phyloP scores from a whole-genome alignment of 2,329 filamentous ascomycete genomes.

The Cladosporium colombiae region DNA sequence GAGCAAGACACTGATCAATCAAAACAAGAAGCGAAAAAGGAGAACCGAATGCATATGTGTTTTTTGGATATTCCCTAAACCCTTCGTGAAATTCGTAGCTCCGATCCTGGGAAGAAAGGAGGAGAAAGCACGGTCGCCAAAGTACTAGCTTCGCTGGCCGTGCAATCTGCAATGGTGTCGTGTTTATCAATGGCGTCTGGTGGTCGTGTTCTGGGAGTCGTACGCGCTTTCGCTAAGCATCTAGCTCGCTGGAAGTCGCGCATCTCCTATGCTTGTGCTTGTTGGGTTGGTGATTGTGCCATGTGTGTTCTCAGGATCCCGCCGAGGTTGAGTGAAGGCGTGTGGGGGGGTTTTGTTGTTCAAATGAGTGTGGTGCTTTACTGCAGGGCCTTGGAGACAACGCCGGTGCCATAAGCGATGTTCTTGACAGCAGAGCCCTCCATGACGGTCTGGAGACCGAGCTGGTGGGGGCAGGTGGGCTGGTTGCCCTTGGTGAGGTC shows the following conservation, averaged over 20 bases:
- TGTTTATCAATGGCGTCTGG: conserved; percentile 17
- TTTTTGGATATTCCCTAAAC: conserved; percentile 7
- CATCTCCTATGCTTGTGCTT: conserved; percentile 6
- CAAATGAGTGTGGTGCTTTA: conserved; percentile 18
- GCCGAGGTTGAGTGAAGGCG: conserved; percentile 17
- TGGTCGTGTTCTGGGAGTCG: neutral
- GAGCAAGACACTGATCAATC: neutral
- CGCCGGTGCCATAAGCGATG: conserved; percentile 33
- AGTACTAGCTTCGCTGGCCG: conserved; percentile 15
- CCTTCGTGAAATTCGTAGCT: conserved; percentile 16
- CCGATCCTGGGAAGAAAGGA: neutral
- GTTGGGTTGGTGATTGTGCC: conserved; percentile 4
- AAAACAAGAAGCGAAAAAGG: neutral
- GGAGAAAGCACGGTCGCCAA: conserved; percentile 1
- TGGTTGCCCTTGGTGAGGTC: conserved; percentile 34
- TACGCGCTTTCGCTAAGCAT: conserved; percentile 13
- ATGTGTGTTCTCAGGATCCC: conserved; percentile 16
- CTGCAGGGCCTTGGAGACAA: conserved; percentile 21
- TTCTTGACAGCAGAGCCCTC: conserved; percentile 26
- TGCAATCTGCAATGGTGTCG: conserved; percentile 1
- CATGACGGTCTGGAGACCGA: conserved; percentile 30
- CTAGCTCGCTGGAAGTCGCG: conserved; percentile 16
- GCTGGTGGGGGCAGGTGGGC: conserved; percentile 31
- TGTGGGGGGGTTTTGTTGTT: neutral
- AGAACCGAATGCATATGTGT: neutral